Evolutionary conservation across 2,329 filamentous ascomycete genomes (phyloP).

Genomic region (Alternaria sp.): DNA sequence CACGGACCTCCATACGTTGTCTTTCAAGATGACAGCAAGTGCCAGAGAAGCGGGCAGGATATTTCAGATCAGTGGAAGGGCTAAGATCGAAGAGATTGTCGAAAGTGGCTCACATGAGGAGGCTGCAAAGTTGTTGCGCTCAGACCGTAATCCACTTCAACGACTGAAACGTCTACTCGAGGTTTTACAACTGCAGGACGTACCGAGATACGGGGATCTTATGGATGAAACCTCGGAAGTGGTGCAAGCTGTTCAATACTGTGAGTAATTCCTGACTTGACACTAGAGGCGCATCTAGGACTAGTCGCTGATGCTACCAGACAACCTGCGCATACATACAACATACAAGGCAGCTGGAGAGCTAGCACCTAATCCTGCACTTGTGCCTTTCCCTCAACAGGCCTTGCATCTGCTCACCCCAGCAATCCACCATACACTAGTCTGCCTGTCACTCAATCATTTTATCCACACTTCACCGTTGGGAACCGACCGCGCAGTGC

Average conservation of each 20-base stretch:
- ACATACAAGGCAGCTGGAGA: slow-evolving; percentile 20
- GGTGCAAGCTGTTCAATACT: slow-evolving; percentile 44
- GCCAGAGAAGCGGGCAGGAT: slow-evolving; percentile 15
- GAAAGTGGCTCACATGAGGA: slow-evolving; percentile 17
- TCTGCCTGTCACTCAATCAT: slow-evolving; percentile 38
- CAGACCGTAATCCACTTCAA: slow-evolving; percentile 25
- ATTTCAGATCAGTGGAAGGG: slow-evolving; percentile 17
- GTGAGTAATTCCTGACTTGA: slow-evolving; percentile 20
- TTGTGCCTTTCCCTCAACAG: slow-evolving; percentile 35
- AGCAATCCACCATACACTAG: slow-evolving; percentile 39
- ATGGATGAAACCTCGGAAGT: slow-evolving; percentile 37
- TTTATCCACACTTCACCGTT: slow-evolving; percentile 28
- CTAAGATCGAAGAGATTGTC: slow-evolving; percentile 26
- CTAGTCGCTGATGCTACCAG: slow-evolving; percentile 21
- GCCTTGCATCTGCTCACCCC: slow-evolving; percentile 40
- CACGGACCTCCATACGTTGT: slow-evolving; percentile 2
- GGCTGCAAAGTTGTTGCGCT: slow-evolving; percentile 24
- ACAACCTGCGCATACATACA: slow-evolving; percentile 38
- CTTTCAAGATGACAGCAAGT: neutral
- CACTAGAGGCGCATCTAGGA: neutral
- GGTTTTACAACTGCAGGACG: slow-evolving; percentile 26
- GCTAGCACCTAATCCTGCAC: slow-evolving; percentile 38
- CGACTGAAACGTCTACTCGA: slow-evolving; percentile 24
- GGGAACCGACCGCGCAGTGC: slow-evolving; percentile 16
- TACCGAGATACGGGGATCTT: slow-evolving; percentile 34